Base-by-base conservation (phyloP, 2,329 filamentous ascomycete genomes). In the Rhynchosporium agropyri region DNA sequence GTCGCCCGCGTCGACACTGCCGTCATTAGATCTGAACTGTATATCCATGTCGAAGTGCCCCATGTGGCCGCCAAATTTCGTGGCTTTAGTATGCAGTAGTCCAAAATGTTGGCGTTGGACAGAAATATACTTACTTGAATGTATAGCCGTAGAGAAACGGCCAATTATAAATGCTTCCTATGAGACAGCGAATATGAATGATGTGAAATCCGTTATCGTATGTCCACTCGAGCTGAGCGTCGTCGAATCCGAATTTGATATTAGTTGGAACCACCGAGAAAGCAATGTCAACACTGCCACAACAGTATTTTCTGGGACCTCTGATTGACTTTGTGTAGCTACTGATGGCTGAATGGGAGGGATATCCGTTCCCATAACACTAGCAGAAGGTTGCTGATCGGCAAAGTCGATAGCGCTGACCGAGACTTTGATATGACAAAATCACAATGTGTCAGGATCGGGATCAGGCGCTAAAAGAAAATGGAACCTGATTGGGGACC, bases 161-260 rank as follows among this genome's bases (percentile, higher is more conserved):
- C 74, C 84, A 88, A 66, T 87, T 84, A 2, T 76, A 73, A 60
- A 88, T 80, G 59, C 80, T 79, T 28, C 85, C 85, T 0, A 78
- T 75, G 71, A 87, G 76, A 62, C 81, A 76, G 29, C 82, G 81
- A 0, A 81, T 77, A 71, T 87, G 85, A 54, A 89, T 79, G 67
- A 80, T 83, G 72, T 88, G 84, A 66, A 86, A 84, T 58, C 77
- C 76, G 58, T 78, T 68, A 0, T 75, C 69, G 8, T 75, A 82
- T 72, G 74, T 82, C 76, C 76, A 79, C 13, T 75, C 67, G 28
- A 74, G 75, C 80, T 66, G 36, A 15, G 68, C 72, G 65, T 75
- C 72, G 48, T 75, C 74, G 50, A 75, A 65, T 58, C 73, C 72
- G 49, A 74, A 75, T 26, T 56, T 68, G 33, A 68, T 68, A 53